A percentile compares a stretch with the other conserved stretches of the same genome.
phyloP scores from a whole-genome alignment of 208 protist genomes.

The Leptomonas pyrrhocoris region DNA sequence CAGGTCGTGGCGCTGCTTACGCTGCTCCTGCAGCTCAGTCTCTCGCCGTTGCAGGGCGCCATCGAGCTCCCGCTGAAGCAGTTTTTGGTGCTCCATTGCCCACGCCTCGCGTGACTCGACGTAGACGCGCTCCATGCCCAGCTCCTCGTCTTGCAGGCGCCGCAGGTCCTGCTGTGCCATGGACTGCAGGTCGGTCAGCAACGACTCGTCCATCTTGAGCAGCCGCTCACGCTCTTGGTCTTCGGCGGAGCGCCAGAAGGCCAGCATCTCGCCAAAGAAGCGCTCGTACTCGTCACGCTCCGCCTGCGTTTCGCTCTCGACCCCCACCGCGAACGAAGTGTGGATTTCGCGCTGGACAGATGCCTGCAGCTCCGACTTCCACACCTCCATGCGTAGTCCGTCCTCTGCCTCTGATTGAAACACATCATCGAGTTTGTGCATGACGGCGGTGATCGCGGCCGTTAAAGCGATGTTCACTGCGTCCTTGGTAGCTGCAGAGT shows the following conservation, averaged over 20 bases:
- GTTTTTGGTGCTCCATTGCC: constrained; percentile 63
- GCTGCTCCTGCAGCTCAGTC: constrained; percentile 66
- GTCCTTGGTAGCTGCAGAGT: constrained; percentile 8
- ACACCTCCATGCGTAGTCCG: constrained; percentile 32
- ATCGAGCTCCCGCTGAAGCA: constrained; percentile 65
- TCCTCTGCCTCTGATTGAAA: constrained; percentile 43
- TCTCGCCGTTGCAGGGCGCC: constrained; percentile 49
- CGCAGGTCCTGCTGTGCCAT: constrained; percentile 74
- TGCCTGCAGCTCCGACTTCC: constrained; percentile 56
- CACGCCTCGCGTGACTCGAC: constrained; percentile 72
- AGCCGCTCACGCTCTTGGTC: constrained; percentile 60
- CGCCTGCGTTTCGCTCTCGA: constrained; percentile 58
- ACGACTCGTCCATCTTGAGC: constrained; percentile 79
- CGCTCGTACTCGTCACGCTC: constrained; percentile 63
- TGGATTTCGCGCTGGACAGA: constrained; percentile 73
- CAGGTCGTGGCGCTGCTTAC: constrained; percentile 50
- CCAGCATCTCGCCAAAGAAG: constrained; percentile 71
- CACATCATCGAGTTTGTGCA: constrained; percentile 52
- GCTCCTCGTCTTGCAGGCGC: constrained; percentile 68
- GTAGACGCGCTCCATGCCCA: constrained; percentile 78
- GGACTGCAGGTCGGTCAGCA: constrained; percentile 66
- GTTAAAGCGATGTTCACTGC: constrained; percentile 56
- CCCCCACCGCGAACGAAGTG: constrained; percentile 67
- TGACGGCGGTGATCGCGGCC: constrained; percentile 56
- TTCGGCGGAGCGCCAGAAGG: constrained; percentile 75